Conservation (phyloP, 768 basidiomycete genomes). For the Psilocybe subaeruginosa region DNA sequence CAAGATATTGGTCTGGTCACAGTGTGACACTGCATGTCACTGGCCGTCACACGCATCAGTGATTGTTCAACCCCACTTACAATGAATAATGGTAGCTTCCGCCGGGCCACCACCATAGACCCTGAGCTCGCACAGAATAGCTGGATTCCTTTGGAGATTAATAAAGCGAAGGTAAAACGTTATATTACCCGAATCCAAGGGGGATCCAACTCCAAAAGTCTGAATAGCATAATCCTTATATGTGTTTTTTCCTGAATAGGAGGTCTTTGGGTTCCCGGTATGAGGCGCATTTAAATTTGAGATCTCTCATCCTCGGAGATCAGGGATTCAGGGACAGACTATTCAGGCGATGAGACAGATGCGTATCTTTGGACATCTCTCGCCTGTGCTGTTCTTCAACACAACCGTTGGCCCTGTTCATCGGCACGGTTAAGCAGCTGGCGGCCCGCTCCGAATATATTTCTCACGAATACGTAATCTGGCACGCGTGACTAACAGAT, state of each 20-base stretch:
- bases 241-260: constrained; percentile 10
- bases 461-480: too few relatives aligned
- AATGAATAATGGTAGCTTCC: background rate
- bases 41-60: too few relatives aligned
- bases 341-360: background rate
- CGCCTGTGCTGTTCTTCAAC: background rate
- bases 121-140: too few relatives aligned
- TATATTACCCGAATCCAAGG: background rate
- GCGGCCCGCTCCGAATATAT: too few relatives aligned
- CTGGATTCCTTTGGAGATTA: background rate
- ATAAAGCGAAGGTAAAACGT: background rate
- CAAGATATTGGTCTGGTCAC: too few relatives aligned
- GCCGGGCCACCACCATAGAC: too few relatives aligned
- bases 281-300: constrained; percentile 1
- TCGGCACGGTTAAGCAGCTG: background rate
- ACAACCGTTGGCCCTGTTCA: background rate
- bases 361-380: background rate
- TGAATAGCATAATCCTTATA: constrained; percentile 6
- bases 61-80: too few relatives aligned
- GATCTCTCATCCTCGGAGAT: constrained; percentile 12
- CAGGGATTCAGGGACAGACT: constrained; percentile 2
- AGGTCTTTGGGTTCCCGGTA: background rate
- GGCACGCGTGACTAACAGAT: background rate
- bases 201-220: background rate
- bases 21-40: too few relatives aligned